Base-by-base conservation (phyloP, 345 rosid genomes). In the Trapa bicornis region DNA sequence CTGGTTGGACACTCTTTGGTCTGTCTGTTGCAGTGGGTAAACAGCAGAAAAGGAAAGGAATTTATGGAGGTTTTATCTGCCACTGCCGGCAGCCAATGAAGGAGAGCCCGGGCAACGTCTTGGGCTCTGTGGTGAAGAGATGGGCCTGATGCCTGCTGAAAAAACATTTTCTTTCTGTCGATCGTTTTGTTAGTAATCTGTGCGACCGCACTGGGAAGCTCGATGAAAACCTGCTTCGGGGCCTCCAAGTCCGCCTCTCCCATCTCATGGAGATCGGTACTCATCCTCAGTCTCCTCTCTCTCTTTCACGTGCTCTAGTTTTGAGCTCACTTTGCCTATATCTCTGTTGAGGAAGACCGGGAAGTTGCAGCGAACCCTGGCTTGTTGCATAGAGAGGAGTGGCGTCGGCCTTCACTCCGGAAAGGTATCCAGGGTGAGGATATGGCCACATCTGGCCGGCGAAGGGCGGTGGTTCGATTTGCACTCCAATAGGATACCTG, bases 321-420 rank as follows among this genome's bases (percentile, higher is more conserved):
- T 5, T 71, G 42, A 54, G 16, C 35, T 50, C n/a, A 5, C 16
- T 41, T 1, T 68, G 22, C 43, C 8, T 29, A 36, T 58, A 33
- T 52, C 58, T 39, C 66, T 62, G 42, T 61, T 47, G 56, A 48
- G 37, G 57, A 62, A 89, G 98, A 84, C 86, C 15, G 92, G 94
- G 68, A 78, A 80, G 78, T 69, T 88, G 70, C 97, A 89, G 65
- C 87, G 77, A 78, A 93, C 96, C 61, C 78, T 90, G 67, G 84
- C 82, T 47, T 80, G 78, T 72, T 69, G 76, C 77, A 74, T 85
- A 65, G 89, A 83, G 76, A 68, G 71, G 67, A 77, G 70, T 29
- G 96, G 96, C 4, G 74, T 68, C 17, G 63, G 81, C 56, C 82
- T 93, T 17, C 98, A 89, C 78, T 86, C 92, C 22, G 97, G 97